Evolutionary conservation across 2,329 filamentous ascomycete genomes (phyloP).

Genomic region (Colletotrichum trifolii): DNA sequence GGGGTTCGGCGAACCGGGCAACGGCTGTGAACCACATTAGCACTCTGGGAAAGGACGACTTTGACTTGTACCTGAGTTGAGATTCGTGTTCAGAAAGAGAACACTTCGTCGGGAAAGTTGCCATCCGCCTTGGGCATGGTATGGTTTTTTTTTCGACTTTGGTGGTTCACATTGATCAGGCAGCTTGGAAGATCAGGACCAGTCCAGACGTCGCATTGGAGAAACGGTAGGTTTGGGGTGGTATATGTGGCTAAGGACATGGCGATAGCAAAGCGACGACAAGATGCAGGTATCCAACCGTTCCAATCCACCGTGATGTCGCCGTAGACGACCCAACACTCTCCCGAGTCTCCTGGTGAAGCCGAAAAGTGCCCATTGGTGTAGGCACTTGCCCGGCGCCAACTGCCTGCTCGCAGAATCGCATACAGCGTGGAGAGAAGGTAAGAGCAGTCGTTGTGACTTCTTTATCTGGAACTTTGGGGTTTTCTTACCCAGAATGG

Average conservation of each 20-base stretch:
- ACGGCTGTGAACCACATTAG: slow-evolving; percentile 64
- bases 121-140: slow-evolving; percentile 23
- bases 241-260: slow-evolving; percentile 30
- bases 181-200: slow-evolving; percentile 34
- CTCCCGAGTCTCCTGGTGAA: neutral
- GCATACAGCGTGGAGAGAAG: slow-evolving; percentile 3
- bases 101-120: neutral
- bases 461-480: slow-evolving; percentile 32
- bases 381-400: slow-evolving; percentile 31
- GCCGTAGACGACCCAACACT: neutral
- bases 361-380: too few relatives aligned
- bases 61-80: slow-evolving; percentile 5
- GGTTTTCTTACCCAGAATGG: slow-evolving; percentile 75
- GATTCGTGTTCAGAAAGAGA: neutral
- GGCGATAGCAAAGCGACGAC: slow-evolving; percentile 9
- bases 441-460: slow-evolving; percentile 22
- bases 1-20: slow-evolving; percentile 81
- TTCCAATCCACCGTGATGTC: neutral
- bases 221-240: slow-evolving; percentile 17
- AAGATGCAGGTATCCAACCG: slow-evolving; percentile 15
- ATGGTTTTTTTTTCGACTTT: slow-evolving; percentile 3
- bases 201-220: slow-evolving; percentile 25
- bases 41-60: neutral
- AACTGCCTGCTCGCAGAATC: neutral
- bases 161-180: slow-evolving; percentile 35